Evolutionary conservation across 2,329 filamentous ascomycete species (phyloP), one percentile per base, ranked within the genome.

Genomic region (Tolypocladium album): DNA sequence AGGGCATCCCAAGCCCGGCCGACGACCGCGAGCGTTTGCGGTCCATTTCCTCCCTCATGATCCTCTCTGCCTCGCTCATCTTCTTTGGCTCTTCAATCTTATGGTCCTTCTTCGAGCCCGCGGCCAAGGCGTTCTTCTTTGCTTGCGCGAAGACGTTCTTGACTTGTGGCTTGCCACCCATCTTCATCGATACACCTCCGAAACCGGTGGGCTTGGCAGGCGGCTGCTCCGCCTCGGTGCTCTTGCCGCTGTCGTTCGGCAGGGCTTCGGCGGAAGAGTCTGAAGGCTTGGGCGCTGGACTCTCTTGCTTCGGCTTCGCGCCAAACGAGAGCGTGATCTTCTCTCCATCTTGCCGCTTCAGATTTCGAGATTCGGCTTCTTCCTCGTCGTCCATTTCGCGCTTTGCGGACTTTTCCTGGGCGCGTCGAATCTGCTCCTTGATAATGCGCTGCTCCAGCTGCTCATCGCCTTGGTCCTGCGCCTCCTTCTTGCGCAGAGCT

Each of bases 401-500:
- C 6, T 75, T 75, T 9, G 75, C 77, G 2, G 74, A 74, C 11
- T 71, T 74, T 62, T 80, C 82, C 67, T 85, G 81, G 2, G 92
- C 92, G 61, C 89, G 80, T 71, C 85, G 84, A 56, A 97, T 89
- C 79, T 97, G 94, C 69, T 90, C 88, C 67, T 83, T 82, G 53
- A 99, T 87, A 77, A 92, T 80, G 69, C 83, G 85, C 74, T 93
- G 88, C 75, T 97, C 92, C 56, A 91, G 76, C 74, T 95, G 90
- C 71, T 97, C 93, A 66, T 97, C 92, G 2, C 92, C 91, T 66
- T 89, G 90, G 67, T 97, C 92, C 73, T 92, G 87, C 59, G 89
- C 83, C 72, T 97, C 92, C 72, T 91, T 93, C 70, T 88, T 86
- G 65, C 87, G 79, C 56, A 97, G 80, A 34, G 90, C 90, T 65